Evolutionary conservation across 768 basidiomycete species (phyloP).

Genomic region (Leucosporidium creatinivorum): DNA sequence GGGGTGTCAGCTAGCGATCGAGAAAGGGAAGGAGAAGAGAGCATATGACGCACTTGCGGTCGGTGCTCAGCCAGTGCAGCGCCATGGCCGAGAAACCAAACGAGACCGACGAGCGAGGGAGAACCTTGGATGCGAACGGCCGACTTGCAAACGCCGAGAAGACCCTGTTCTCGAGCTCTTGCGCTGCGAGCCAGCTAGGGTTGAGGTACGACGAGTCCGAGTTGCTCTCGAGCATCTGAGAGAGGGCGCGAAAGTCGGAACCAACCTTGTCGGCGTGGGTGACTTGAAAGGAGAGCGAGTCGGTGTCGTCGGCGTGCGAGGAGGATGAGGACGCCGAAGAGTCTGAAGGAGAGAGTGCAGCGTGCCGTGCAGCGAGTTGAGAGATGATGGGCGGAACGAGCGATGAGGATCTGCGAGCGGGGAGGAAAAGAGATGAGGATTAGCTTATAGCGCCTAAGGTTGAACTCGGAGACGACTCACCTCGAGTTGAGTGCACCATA

Average conservation of each 20-base stretch:
- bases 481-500: constrained; percentile 31
- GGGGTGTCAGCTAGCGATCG: too few relatives aligned
- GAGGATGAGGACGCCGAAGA: too few relatives aligned
- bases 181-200: constrained; percentile 3
- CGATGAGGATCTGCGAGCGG: constrained; percentile 3
- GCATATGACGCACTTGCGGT: constrained; percentile 19
- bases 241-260: constrained; percentile 25
- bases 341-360: too few relatives aligned
- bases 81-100: constrained; percentile 36
- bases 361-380: constrained; percentile 13
- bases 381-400: constrained; percentile 24
- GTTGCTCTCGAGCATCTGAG: constrained; percentile 9
- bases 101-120: constrained; percentile 29
- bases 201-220: constrained; percentile 16
- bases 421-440: neutral
- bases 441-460: neutral
- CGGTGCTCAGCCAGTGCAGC: constrained; percentile 34
- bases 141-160: constrained; percentile 28
- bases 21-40: neutral
- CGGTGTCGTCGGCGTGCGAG: neutral
- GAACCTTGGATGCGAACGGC: constrained; percentile 30
- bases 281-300: constrained; percentile 25
- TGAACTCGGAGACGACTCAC: neutral
- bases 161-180: constrained; percentile 21
- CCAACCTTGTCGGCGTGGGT: constrained; percentile 22